Evolutionary conservation across 2,329 filamentous ascomycete genomes (phyloP).

Genomic region (Hirsutella rhossiliensis): DNA sequence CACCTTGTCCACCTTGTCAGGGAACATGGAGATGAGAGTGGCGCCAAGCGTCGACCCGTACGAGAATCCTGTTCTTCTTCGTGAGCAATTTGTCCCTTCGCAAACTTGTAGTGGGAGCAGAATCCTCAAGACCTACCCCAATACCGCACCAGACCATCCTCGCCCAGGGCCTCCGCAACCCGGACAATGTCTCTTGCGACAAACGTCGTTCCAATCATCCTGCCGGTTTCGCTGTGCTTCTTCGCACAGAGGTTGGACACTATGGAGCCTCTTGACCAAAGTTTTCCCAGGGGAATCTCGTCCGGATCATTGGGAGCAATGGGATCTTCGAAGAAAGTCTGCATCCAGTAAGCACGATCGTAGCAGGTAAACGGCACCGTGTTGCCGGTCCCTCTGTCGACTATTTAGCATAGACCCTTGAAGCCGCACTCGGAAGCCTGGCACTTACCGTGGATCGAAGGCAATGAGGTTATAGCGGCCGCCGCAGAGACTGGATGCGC

Average conservation of each 20-base stretch:
- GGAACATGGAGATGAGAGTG: conserved; percentile 27
- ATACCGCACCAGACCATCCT: conserved; percentile 25
- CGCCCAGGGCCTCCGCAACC: conserved; percentile 28
- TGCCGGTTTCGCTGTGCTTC: conserved; percentile 15
- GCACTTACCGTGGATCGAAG: conserved; percentile 14
- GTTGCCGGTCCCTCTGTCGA: conserved; percentile 12
- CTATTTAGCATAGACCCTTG: neutral
- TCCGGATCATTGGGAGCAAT: conserved; percentile 7
- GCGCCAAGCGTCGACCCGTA: conserved; percentile 26
- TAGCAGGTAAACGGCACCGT: conserved; percentile 15
- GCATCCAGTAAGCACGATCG: neutral
- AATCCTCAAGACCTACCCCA: conserved; percentile 16
- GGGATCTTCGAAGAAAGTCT: neutral
- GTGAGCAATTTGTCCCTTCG: too few species aligned
- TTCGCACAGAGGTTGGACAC: conserved; percentile 10
- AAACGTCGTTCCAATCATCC: conserved; percentile 29
- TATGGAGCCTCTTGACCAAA: conserved; percentile 11
- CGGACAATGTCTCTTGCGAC: conserved; percentile 29
- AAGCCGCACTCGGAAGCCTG: neutral
- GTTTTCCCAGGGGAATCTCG: conserved; percentile 7
- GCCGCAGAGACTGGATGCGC: conserved; percentile 10
- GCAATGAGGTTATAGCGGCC: conserved; percentile 13
- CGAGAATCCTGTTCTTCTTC: conserved; percentile 22
- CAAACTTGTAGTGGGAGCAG: too few species aligned
- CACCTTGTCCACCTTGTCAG: conserved; percentile 17